Base-by-base conservation (phyloP, 805 yeast genomes). In the Pichia eremophila region DNA sequence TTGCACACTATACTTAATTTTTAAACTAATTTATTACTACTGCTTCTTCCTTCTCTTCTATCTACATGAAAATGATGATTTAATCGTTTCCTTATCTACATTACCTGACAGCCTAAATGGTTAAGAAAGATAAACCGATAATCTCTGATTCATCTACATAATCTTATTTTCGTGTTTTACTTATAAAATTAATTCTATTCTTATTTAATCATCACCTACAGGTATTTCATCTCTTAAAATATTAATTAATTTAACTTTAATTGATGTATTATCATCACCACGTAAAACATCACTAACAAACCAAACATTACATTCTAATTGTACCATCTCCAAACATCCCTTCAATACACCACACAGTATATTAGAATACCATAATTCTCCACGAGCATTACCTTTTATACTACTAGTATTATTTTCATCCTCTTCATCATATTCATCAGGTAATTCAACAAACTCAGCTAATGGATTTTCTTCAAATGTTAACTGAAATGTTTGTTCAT, bases 321-420 rank as follows among this genome's bases (percentile, higher is more conserved):
- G 99, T 4, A 93, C 95, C 96, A 90, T 91, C 59, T 90, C 96
- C 44, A 93, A 68, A 0, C 95, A 89, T 5, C 98, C 98, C 49
- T 87, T 78, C 44, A 93, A 66, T 4, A 93, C 93, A 17, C 99
- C 99, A 52, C 90, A 85, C 27, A 89, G 68, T 3, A 93, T 76
- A 58, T 93, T 95, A 1, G 95, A 85, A 61, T 90, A 93, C 98
- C 99, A 93, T 45, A 93, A 69, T 57, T 84, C 87, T 53, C 75
- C 76, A 48, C 69, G 64, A 5, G 88, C 81, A 52, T 73, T 74
- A 2, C 83, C 82, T 22, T 39, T 45, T 8, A 27, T 37, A 4
- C n/a, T 29, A n/a, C 36, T 37, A 14, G 39, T 27, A 34, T 32
- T 19, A 18, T 42, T 39, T 14, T 19, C 31, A 12, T 43, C 50